Conservation (phyloP, 495 filamentous ascomycete genomes). For the Bathelium albidoporum region DNA sequence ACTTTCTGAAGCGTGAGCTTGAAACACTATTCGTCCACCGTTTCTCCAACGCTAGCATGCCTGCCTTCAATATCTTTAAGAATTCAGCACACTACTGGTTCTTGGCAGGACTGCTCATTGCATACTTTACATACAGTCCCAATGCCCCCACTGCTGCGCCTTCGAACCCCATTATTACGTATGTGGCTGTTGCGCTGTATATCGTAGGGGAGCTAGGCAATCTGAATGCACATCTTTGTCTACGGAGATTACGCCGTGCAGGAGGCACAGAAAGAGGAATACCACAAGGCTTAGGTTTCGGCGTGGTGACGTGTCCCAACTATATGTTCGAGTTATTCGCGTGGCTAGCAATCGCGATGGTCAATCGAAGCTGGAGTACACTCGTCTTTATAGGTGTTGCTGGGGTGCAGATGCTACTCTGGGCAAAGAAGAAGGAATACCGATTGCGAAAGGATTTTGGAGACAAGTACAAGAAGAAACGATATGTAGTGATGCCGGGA, state of each 20-base stretch:
- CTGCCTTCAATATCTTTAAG: conserved; percentile 74
- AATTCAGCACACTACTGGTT: conserved; percentile 89
- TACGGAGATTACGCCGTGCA: conserved; percentile 63
- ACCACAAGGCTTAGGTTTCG: conserved; percentile 77
- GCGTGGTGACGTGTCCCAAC: conserved; percentile 85
- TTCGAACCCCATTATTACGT: conserved; percentile 41
- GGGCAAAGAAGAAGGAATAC: conserved; percentile 88
- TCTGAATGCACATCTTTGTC: conserved; percentile 62
- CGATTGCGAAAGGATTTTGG: conserved; percentile 83
- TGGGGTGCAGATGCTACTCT: conserved; percentile 63
- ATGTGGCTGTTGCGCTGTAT: conserved; percentile 58
- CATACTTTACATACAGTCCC: conserved; percentile 76
- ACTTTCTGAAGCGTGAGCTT: conserved; percentile 92
- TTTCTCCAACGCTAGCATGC: conserved; percentile 92
- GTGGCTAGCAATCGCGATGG: conserved; percentile 67
- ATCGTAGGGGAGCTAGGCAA: conserved; percentile 69
- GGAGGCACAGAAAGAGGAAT: conserved; percentile 81
- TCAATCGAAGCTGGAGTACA: conserved; percentile 68
- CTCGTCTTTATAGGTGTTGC: conserved; percentile 61
- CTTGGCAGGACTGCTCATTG: conserved; percentile 69
- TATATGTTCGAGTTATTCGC: conserved; percentile 86
- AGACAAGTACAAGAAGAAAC: conserved; percentile 83
- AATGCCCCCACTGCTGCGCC: conserved; percentile 45
- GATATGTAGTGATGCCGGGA: conserved; percentile 65
- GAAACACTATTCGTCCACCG: conserved; percentile 93